Evolutionary conservation across 2,329 filamentous ascomycete species (phyloP).

Genomic region (Hypoxylon sp.): DNA sequence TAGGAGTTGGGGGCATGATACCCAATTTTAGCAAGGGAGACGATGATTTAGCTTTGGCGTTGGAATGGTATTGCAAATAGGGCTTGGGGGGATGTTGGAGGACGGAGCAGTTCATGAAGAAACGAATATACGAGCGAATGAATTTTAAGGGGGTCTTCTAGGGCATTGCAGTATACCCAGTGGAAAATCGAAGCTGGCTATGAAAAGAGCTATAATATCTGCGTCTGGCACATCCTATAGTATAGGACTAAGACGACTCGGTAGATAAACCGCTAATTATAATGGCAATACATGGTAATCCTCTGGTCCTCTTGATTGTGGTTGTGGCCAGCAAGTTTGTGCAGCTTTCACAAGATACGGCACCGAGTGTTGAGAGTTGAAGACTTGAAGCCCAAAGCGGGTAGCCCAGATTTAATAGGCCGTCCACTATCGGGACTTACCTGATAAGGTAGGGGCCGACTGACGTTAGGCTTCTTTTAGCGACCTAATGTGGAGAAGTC

Average conservation of each 20-base stretch:
- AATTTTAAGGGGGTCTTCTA: not conserved
- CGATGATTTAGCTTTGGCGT: not conserved
- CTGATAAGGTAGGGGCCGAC: conserved; percentile 8
- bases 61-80: not conserved
- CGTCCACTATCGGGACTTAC: conserved; percentile 13
- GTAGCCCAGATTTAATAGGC: not conserved
- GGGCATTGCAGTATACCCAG: too few relatives aligned
- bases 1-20: not conserved
- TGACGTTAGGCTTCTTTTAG: conserved; percentile 28
- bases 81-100: not conserved
- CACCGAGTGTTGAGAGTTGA: not conserved
- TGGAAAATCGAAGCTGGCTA: not conserved
- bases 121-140: not conserved
- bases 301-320: not conserved
- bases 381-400: not conserved
- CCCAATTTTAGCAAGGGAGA: not conserved
- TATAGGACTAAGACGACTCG: not conserved
- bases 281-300: not conserved
- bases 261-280: not conserved
- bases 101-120: not conserved
- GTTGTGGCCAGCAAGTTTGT: not conserved
- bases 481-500: conserved; percentile 20
- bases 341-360: not conserved
- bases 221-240: not conserved
- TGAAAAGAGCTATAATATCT: not conserved